Conservation (phyloP, 2,329 filamentous ascomycete species). For the Beauveria bassiana region DNA sequence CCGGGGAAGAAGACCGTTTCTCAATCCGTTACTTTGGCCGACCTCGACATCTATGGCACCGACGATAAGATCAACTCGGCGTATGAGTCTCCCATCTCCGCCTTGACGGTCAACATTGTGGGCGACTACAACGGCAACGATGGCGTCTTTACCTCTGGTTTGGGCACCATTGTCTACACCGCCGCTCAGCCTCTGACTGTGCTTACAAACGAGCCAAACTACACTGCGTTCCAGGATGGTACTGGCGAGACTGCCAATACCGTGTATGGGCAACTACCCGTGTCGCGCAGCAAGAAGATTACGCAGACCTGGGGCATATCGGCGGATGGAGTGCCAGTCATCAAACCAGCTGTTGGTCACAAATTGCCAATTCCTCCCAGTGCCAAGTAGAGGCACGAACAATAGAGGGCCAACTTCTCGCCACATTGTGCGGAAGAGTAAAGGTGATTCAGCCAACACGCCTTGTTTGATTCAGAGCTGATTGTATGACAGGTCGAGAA, state of each 20-base stretch:
- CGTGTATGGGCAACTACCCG: neutral
- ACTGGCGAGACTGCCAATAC: neutral
- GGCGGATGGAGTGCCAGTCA: neutral
- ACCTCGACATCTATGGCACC: neutral
- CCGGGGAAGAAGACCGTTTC: neutral
- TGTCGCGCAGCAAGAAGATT: neutral
- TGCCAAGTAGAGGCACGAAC: neutral
- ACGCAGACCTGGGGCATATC: neutral
- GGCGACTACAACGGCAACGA: neutral
- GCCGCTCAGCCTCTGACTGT: neutral
- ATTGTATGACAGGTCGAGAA: neutral
- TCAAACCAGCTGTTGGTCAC: neutral
- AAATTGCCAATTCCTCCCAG: neutral
- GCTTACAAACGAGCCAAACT: neutral
- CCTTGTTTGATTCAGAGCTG: neutral
- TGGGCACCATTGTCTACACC: neutral
- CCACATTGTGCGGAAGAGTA: neutral
- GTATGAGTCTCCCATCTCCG: neutral
- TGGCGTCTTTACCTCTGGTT: neutral
- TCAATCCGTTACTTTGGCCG: neutral
- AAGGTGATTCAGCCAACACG: neutral
- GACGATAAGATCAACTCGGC: constrained; percentile 18
- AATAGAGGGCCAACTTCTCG: neutral
- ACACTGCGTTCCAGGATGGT: neutral
- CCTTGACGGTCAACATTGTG: neutral